Conservation (phyloP, 2,329 filamentous ascomycete species). For the Trichoderma koningiopsis region DNA sequence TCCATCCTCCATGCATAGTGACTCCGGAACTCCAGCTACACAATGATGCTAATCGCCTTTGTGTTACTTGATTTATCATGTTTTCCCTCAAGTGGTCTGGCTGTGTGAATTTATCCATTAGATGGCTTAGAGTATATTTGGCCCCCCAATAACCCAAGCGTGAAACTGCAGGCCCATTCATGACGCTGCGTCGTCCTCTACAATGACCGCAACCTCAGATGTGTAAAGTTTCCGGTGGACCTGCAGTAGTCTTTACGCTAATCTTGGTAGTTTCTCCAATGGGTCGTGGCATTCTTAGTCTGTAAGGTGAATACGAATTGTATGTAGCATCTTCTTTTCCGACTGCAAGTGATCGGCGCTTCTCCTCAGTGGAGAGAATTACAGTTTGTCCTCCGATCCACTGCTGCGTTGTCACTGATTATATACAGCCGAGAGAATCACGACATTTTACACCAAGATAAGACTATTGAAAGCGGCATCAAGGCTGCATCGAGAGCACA, state of each 20-base stretch:
- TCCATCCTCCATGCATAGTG: not conserved
- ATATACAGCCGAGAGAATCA: not conserved
- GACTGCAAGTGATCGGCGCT: not conserved
- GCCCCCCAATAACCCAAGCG: not conserved
- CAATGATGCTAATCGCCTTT: not conserved
- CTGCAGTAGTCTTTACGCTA: slow-evolving; percentile 21
- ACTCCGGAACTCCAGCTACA: slow-evolving; percentile 17
- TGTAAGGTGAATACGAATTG: slow-evolving; percentile 3
- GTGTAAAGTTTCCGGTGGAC: not conserved
- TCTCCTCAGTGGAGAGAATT: not conserved
- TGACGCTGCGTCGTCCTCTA: not conserved
- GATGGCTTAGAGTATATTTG: not conserved
- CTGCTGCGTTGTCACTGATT: not conserved
- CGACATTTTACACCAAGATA: not conserved
- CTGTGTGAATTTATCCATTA: not conserved
- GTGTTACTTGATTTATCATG: not conserved
- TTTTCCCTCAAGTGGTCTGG: not conserved
- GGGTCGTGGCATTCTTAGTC: not conserved
- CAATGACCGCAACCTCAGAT: not conserved
- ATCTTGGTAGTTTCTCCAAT: not conserved
- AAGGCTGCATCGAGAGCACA: not conserved
- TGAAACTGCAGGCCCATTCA: not conserved
- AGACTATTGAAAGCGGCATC: not conserved
- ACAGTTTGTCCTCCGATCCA: not conserved
- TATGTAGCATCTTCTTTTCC: not conserved